Conservation (phyloP, 768 basidiomycete species). For the Asterophora parasitica region DNA sequence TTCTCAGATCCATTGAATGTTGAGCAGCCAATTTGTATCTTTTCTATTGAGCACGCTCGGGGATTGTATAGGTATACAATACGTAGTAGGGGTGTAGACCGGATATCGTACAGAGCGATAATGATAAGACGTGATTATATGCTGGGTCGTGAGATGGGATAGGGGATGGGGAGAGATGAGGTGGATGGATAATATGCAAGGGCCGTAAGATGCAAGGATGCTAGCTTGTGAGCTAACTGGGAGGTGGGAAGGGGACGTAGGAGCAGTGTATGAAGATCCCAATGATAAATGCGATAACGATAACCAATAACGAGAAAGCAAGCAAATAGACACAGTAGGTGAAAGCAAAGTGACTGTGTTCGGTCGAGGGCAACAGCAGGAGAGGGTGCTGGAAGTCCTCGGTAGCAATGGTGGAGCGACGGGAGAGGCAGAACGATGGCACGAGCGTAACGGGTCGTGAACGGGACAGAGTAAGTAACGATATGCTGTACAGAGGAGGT, state of each 20-base stretch:
- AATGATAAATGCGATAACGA: slow-evolving; percentile 14
- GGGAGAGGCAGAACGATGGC: neutral
- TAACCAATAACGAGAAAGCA: slow-evolving; percentile 38
- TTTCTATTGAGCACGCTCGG: slow-evolving; percentile 1
- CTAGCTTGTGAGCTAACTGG: too few relatives aligned
- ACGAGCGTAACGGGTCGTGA: slow-evolving; percentile 8
- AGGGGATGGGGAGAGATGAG: neutral
- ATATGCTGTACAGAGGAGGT: slow-evolving; percentile 6
- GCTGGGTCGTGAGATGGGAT: too few relatives aligned
- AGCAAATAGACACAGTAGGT: slow-evolving; percentile 42
- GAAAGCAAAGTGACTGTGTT: slow-evolving; percentile 36
- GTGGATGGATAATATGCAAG: slow-evolving; percentile 6
- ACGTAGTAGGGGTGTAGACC: slow-evolving; percentile 1
- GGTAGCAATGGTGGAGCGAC: neutral
- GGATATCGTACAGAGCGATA: slow-evolving; percentile 8
- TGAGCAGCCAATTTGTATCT: neutral
- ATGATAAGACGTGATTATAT: slow-evolving; percentile 13
- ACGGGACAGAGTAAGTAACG: slow-evolving; percentile 6
- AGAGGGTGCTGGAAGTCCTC: neutral
- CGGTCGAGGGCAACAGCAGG: neutral
- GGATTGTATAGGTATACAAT: neutral
- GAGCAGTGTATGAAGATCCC: neutral
- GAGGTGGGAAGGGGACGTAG: neutral
- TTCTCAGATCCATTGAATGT: too few relatives aligned
- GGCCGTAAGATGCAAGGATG: neutral